phyloP scores from a whole-genome alignment of 1,139 yeast genomes.

The Pichia terricola region DNA sequence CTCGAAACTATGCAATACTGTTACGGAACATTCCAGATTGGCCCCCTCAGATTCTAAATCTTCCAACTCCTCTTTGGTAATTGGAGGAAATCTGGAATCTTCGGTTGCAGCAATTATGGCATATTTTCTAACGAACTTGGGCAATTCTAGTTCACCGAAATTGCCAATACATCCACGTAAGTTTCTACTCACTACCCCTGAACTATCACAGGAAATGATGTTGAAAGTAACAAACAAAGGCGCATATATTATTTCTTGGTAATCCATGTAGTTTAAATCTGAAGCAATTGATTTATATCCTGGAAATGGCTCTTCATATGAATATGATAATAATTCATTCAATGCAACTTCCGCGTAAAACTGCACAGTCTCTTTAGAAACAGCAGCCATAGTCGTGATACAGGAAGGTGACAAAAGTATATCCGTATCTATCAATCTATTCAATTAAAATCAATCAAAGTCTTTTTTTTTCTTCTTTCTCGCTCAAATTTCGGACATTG shows the following conservation, averaged over 20 bases:
- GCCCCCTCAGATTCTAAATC: background rate
- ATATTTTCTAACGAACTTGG: slow-evolving; percentile 2
- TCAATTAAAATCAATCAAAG: too few species aligned
- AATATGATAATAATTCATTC: background rate
- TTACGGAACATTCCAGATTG: slow-evolving; percentile 44
- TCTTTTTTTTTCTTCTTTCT: too few species aligned
- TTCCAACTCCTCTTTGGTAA: slow-evolving; percentile 46
- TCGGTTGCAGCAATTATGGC: slow-evolving; percentile 12
- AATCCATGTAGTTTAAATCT: background rate
- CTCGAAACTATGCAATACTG: slow-evolving; percentile 56
- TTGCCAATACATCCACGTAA: slow-evolving; percentile 7
- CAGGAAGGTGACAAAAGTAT: too few species aligned
- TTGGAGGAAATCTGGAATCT: slow-evolving; percentile 53
- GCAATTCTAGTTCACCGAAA: slow-evolving; percentile 1
- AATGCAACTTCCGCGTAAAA: background rate
- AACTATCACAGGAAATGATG: slow-evolving; percentile 19
- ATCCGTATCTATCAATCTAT: too few species aligned
- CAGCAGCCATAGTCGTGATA: background rate
- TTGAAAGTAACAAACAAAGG: slow-evolving; percentile 91
- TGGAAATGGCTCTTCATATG: background rate
- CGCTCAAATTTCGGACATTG: too few species aligned
- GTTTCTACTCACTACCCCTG: background rate
- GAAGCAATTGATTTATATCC: background rate
- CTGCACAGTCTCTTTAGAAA: background rate
- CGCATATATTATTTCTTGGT: slow-evolving; percentile 13